Evolutionary conservation across 208 protist genomes (phyloP).

Genomic region (Tritrichomonas musculus): DNA sequence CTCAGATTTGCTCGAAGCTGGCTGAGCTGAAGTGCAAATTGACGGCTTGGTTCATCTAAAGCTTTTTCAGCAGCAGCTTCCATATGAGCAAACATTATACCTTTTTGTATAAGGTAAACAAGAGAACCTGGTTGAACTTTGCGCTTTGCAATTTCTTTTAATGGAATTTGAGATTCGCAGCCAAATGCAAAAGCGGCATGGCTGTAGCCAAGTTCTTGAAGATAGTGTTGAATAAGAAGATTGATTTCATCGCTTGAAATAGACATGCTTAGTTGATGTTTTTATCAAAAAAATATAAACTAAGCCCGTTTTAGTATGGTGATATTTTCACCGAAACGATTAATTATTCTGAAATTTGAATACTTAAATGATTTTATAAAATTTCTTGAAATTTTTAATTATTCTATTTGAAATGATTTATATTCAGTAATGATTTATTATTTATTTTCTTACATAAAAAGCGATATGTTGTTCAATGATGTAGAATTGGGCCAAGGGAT

Average conservation of each 20-base stretch:
- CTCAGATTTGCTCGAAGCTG: neutral
- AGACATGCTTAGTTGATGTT: slow-evolving; percentile 6
- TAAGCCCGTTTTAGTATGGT: too few species aligned
- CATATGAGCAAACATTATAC: slow-evolving; percentile 24
- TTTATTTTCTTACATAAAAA: too few species aligned
- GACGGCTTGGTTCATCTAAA: neutral
- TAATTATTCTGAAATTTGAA: too few species aligned
- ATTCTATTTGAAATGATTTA: too few species aligned
- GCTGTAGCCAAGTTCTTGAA: neutral
- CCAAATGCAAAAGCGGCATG: slow-evolving; percentile 23
- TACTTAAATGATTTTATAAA: too few species aligned
- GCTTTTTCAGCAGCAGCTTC: neutral
- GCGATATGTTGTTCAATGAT: too few species aligned
- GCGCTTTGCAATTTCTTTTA: neutral
- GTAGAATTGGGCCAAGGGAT: too few species aligned
- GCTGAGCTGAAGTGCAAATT: neutral
- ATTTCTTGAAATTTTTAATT: too few species aligned
- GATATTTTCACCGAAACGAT: too few species aligned
- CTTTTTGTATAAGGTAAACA: slow-evolving; percentile 15
- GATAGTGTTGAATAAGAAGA: neutral
- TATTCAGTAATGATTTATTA: too few species aligned
- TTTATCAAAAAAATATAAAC: too few species aligned
- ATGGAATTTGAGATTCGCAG: neutral
- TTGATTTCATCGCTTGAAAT: slow-evolving; percentile 8
- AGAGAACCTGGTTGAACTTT: neutral